Evolutionary conservation across 2,329 filamentous ascomycete species (phyloP).

Genomic region (Diaporthe velutina): DNA sequence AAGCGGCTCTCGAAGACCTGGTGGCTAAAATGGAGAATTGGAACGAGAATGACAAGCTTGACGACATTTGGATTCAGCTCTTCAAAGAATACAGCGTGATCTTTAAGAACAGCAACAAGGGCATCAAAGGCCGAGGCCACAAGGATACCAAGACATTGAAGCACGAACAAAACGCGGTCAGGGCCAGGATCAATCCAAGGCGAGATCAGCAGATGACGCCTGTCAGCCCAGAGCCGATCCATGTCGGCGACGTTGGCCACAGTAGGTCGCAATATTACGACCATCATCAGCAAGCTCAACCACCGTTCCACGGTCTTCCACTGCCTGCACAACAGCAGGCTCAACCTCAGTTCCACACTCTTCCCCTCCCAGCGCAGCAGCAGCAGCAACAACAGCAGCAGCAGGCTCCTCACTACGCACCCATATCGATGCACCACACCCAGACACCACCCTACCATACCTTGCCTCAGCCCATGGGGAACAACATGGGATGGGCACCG

Average conservation of each 20-base stretch:
- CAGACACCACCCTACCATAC: constrained; percentile 32
- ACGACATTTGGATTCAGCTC: constrained; percentile 78
- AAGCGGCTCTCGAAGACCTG: not conserved
- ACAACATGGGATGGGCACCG: constrained; percentile 34
- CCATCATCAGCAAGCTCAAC: constrained; percentile 37
- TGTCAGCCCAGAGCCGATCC: constrained; percentile 46
- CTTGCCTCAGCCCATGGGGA: constrained; percentile 34
- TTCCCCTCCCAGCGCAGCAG: constrained; percentile 28
- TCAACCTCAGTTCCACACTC: constrained; percentile 24
- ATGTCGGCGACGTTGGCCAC: constrained; percentile 23
- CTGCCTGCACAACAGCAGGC: constrained; percentile 32
- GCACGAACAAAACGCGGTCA: constrained; percentile 33
- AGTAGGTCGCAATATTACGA: constrained; percentile 44
- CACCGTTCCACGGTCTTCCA: constrained; percentile 32
- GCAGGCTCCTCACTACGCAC: constrained; percentile 8
- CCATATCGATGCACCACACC: constrained; percentile 24
- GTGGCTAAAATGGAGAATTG: constrained; percentile 21
- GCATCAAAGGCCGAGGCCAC: constrained; percentile 90
- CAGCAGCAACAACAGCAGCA: constrained; percentile 21
- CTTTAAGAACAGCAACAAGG: constrained; percentile 99
- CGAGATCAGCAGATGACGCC: constrained; percentile 41
- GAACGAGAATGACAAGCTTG: constrained; percentile 72
- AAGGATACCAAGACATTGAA: constrained; percentile 78
- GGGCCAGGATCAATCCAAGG: not conserved
- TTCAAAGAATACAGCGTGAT: constrained; percentile 87